A percentile compares a stretch with the other conserved stretches of the same genome.
phyloP scores from a whole-genome alignment of 257 asterid genomes.

The Ligustrum vulgare region DNA sequence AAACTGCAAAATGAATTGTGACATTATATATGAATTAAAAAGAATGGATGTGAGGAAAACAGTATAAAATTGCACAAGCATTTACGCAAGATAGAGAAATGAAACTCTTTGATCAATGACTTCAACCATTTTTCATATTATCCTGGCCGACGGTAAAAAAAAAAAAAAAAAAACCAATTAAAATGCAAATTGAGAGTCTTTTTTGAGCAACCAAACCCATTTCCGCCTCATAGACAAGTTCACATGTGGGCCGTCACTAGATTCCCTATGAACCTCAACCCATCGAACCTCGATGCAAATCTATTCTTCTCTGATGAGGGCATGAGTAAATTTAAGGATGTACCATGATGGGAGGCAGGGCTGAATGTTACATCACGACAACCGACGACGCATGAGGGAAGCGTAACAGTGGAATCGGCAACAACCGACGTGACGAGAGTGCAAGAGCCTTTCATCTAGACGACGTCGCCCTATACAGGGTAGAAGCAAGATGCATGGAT shows the following conservation, averaged over 20 bases:
- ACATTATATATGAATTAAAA: too few species aligned
- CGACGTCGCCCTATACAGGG: not conserved
- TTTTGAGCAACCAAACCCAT: not conserved
- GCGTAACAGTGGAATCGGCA: conserved; percentile 41
- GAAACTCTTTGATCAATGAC: too few species aligned
- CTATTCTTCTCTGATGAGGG: conserved; percentile 26
- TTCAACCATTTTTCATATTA: not conserved
- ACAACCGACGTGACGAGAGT: conserved; percentile 40
- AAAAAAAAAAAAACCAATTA: not conserved
- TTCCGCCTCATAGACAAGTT: not conserved
- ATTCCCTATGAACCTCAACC: conserved; percentile 63
- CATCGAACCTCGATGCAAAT: conserved; percentile 53
- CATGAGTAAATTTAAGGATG: conserved; percentile 14
- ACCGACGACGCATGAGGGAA: conserved; percentile 28
- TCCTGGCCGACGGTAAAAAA: not conserved
- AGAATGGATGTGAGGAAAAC: too few species aligned
- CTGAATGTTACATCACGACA: conserved; percentile 23
- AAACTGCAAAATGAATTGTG: too few species aligned
- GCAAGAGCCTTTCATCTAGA: conserved; percentile 47
- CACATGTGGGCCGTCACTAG: conserved; percentile 65
- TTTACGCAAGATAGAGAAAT: too few species aligned
- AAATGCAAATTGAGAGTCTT: not conserved
- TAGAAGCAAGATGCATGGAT: not conserved
- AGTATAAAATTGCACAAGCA: too few species aligned
- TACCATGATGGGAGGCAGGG: conserved; percentile 28